Conservation (phyloP, 2,329 filamentous ascomycete genomes). For the Cladorrhinum sp. region DNA sequence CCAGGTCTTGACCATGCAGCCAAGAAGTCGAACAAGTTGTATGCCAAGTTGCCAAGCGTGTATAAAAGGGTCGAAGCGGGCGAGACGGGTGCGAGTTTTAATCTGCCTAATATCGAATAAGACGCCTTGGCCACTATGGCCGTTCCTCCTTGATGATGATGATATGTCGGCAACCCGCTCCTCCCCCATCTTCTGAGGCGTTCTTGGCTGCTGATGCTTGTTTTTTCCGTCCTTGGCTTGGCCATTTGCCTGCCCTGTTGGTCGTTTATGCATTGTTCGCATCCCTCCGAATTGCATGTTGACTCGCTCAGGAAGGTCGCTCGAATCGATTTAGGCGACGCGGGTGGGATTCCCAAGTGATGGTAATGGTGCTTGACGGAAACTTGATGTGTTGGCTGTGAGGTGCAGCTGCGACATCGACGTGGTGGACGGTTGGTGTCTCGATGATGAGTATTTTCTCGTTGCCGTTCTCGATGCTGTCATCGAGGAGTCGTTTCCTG, state of each 20-base stretch:
- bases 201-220: conserved; percentile 4
- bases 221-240: not conserved
- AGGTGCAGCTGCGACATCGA: not conserved
- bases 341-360: conserved; percentile 14
- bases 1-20: conserved; percentile 5
- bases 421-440: conserved; percentile 6
- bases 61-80: conserved; percentile 2
- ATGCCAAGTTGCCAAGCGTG: conserved; percentile 6
- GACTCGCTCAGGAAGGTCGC: conserved; percentile 9
- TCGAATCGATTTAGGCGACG: conserved; percentile 20
- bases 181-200: conserved; percentile 4
- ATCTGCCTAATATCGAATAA: conserved; percentile 11
- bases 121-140: conserved; percentile 3
- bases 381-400: not conserved
- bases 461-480: not conserved
- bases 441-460: conserved; percentile 16
- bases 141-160: not conserved
- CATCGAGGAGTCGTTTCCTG: conserved; percentile 13
- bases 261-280: not conserved
- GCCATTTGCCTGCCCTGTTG: not conserved
- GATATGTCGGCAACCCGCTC: not conserved
- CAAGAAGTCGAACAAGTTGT: not conserved
- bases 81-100: not conserved
- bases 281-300: not conserved
- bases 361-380: not conserved